Evolutionary conservation across 139 green algal species (phyloP), one percentile per base, ranked within the genome.

Genomic region (Coelastrella sp.): DNA sequence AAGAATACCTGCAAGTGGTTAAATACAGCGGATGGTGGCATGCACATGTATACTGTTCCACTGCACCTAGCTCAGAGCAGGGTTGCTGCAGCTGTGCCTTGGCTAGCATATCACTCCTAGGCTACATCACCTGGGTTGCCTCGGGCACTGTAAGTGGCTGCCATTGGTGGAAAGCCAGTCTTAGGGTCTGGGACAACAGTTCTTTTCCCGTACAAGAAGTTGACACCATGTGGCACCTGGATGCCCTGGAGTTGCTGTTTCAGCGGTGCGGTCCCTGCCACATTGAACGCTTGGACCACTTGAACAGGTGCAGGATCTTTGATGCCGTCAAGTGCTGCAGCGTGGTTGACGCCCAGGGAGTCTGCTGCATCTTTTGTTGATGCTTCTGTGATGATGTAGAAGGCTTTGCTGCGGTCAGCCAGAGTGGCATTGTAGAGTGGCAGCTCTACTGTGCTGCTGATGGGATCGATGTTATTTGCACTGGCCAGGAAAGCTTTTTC

Each of bases 301-400:
- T 88, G 63, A 19, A 73, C 4, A 15, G 75, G 11, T n/a, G 9
- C 49, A 24, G 58, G 60, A 17, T 56, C 35, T 8, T 22, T 61
- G 8, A 78, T 0, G 10, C 63, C 65, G 6, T 65, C 66, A 27
- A 89, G 84, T n/a, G 65, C 20, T 59, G 22, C 7, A 6, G 84
- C 63, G 7, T 72, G 27, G 6, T 63, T 81, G 8, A 78, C 84
- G 14, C 66, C 66, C 66, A 63, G 80, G 3, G 65, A 20, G 60
- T 89, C 66, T 27, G 63, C 65, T 15, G 84, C 65, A 15, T 73
- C 84, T 0, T 25, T 6, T 7, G 84, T 89, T 27, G 68, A 82
- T 9, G 84, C 84, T 10, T 89, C 84, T 10, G 66, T 89, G 6
- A 89, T 65, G 24, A 89, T 80, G 84, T 81, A 89, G 35, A 63